Evolutionary conservation across 2,329 filamentous ascomycete genomes (phyloP).

Genomic region (Penicillium sp.): DNA sequence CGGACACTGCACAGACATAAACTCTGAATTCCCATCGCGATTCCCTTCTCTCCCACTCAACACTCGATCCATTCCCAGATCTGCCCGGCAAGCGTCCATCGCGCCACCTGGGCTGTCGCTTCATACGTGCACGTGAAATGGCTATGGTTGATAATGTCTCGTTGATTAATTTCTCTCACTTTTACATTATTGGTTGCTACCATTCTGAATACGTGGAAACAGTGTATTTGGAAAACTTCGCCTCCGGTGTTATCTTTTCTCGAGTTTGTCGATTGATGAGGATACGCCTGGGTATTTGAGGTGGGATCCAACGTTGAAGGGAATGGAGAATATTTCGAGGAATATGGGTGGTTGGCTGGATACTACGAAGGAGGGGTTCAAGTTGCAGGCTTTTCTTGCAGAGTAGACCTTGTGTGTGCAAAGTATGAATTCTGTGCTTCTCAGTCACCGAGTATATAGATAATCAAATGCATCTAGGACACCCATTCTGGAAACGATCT

Average conservation of each 20-base stretch:
- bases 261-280: conserved; percentile 25
- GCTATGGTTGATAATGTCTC: conserved; percentile 30
- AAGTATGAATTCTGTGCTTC: neutral
- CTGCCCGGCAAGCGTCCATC: conserved; percentile 18
- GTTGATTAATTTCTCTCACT: conserved; percentile 48
- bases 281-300: conserved; percentile 8
- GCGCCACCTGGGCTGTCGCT: conserved; percentile 26
- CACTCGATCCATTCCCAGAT: conserved; percentile 24
- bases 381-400: conserved; percentile 21
- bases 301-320: conserved; percentile 23
- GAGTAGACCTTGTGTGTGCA: neutral
- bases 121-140: conserved; percentile 31
- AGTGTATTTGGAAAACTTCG: conserved; percentile 35
- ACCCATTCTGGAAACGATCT: too few species aligned
- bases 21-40: conserved; percentile 24
- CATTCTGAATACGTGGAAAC: conserved; percentile 28
- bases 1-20: conserved; percentile 28
- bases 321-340: conserved; percentile 29
- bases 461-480: too few species aligned
- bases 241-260: conserved; percentile 30
- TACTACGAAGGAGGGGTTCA: conserved; percentile 23
- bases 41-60: conserved; percentile 24
- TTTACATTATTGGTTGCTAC: conserved; percentile 54
- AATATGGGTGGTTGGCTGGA: conserved; percentile 31
- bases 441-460: too few species aligned